Conservation (phyloP, 2,329 filamentous ascomycete genomes). For the Bisporella sp. region DNA sequence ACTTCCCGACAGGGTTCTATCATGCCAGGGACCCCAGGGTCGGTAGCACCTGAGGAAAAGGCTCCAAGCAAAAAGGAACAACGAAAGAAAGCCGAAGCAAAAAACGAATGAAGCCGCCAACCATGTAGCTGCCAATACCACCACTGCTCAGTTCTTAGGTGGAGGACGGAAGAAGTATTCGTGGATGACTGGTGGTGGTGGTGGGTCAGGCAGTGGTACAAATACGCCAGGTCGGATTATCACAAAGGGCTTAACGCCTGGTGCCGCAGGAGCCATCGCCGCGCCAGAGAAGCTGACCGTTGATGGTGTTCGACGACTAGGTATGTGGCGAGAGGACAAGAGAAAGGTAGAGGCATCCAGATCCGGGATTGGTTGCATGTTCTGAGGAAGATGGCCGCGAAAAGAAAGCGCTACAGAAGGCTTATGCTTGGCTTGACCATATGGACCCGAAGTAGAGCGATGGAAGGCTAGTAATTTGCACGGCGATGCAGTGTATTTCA, state of each 20-base stretch:
- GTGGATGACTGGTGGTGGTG: conserved; percentile 65
- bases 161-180: conserved; percentile 63
- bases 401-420: conserved; percentile 49
- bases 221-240: conserved; percentile 38
- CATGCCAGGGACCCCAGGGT: conserved; percentile 54
- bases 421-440: conserved; percentile 22
- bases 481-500: conserved; percentile 10
- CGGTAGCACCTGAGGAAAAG: conserved; percentile 62
- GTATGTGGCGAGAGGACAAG: conserved; percentile 72
- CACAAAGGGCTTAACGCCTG: conserved; percentile 28
- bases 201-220: conserved; percentile 40
- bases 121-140: conserved; percentile 77
- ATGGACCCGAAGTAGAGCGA: conserved; percentile 31
- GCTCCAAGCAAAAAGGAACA: conserved; percentile 82
- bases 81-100: conserved; percentile 65
- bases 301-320: conserved; percentile 56
- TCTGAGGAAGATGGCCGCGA: conserved; percentile 74
- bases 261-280: conserved; percentile 28
- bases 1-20: conserved; percentile 40
- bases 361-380: conserved; percentile 75
- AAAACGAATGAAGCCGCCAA: conserved; percentile 70
- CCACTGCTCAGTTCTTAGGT: conserved; percentile 70
- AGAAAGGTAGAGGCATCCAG: conserved; percentile 73
- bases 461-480: conserved; percentile 3
- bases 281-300: conserved; percentile 40